Base-by-base conservation (phyloP, 305 asterid species). In the Solanum hybrid region DNA sequence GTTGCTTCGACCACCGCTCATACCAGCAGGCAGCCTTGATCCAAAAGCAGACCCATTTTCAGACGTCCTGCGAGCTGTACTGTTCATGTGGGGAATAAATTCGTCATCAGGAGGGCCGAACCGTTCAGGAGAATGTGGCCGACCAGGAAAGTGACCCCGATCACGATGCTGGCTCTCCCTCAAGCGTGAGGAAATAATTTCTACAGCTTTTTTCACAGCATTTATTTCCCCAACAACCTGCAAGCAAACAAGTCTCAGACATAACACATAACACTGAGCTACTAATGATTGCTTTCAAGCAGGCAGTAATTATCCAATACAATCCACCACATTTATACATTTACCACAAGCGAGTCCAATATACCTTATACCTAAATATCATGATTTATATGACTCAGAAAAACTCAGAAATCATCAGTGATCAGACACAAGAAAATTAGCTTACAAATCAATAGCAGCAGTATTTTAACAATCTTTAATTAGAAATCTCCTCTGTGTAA, bases 111-210 rank as follows among this genome's bases (percentile, higher is more conserved):
- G 89, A 84, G 96, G 94, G 91, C 89, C 88, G 87, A 96, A 94
- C 38, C 92, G 95, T 65, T 95, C 97, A 9, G 98, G 97, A 57
- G 98, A 94, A 65, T 93, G 94, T 82, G 89, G 61, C 91, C 95
- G 95, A 61, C 93, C 94, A 32, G 92, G 93, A 88, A 94, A 95
- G 89, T 95, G 92, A 94, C 89, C 93, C 90, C 99, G 95, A 86
- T 96, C 99, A 51, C 98, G 99, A 91, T 95, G 99, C 90, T 97
- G 99, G 91, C 98, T 95, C 95, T 97, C 99, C 90, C 98, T 93
- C 93, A 97, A 93, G 79, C 98, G 98, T 26, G 97, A 93, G 57
- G 99, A 95, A 79, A 96, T 94, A 45, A 94, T 93, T 89, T 90
- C 91, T 86, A 97, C 81, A 70, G 99, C 99, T 92, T 92, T 93